Evolutionary conservation across 306 rosid genomes (phyloP).

Genomic region (Malus orientalis): DNA sequence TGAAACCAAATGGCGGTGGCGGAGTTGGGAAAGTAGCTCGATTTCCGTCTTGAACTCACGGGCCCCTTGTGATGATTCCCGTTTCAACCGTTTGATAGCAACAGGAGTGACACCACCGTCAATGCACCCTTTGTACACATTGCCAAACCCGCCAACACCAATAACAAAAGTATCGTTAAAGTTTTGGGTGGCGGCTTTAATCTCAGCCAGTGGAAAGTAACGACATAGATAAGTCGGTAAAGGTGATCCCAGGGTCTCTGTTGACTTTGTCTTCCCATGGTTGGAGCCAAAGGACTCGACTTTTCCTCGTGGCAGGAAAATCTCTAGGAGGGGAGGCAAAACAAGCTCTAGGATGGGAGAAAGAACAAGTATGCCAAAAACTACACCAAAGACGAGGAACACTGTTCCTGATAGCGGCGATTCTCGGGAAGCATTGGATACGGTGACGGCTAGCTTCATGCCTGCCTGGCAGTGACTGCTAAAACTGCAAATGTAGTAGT

Average conservation of each 20-base stretch:
- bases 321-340: not conserved
- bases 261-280: not conserved
- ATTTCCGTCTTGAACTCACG: constrained; percentile 21
- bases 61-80: not conserved
- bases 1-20: constrained; percentile 11
- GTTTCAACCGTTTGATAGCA: not conserved
- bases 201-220: not conserved
- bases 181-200: not conserved
- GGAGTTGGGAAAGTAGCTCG: constrained; percentile 10
- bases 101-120: not conserved
- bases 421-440: too few species aligned
- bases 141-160: constrained; percentile 19
- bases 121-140: constrained; percentile 5
- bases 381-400: not conserved
- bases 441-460: constrained; percentile 9
- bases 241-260: not conserved
- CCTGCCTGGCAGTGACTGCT: not conserved
- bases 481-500: constrained; percentile 13
- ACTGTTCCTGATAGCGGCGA: too few species aligned
- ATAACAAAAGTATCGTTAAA: constrained; percentile 3
- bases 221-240: constrained; percentile 8
- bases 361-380: not conserved
- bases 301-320: not conserved
- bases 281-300: not conserved
- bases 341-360: not conserved